Evolutionary conservation across 148 eudicot genomes (phyloP).

Genomic region (Chenopodium album): DNA sequence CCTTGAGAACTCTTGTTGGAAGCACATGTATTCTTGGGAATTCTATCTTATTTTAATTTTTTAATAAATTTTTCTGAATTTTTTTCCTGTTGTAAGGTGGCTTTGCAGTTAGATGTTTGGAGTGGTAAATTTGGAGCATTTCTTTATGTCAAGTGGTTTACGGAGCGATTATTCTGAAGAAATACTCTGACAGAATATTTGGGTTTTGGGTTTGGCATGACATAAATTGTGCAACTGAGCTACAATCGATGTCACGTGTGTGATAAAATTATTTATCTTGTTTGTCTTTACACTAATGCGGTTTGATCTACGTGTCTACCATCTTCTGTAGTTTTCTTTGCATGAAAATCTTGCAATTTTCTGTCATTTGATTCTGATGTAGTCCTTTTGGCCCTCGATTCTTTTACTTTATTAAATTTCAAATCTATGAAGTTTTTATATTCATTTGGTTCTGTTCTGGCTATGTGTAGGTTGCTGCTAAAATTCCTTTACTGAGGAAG

Average conservation of each 20-base stretch:
- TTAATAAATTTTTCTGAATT: too few species aligned
- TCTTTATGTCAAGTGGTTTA: not conserved
- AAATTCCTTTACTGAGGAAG: slow-evolving; percentile 44
- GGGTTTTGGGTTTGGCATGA: not conserved
- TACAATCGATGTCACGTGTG: not conserved
- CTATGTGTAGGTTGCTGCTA: slow-evolving; percentile 40
- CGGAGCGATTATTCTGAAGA: not conserved
- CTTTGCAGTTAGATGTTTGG: not conserved
- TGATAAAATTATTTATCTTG: not conserved
- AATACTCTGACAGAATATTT: not conserved
- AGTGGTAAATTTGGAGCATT: not conserved
- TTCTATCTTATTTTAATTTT: not conserved
- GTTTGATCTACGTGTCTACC: too few species aligned
- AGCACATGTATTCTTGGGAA: not conserved
- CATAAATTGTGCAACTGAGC: not conserved
- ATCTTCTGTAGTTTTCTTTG: not conserved
- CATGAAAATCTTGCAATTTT: not conserved
- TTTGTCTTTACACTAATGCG: not conserved
- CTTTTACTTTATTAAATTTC: not conserved
- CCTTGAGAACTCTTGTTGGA: not conserved
- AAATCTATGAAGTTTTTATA: not conserved
- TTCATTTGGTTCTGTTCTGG: not conserved
- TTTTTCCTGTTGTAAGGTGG: not conserved
- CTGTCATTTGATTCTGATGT: not conserved
- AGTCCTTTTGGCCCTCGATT: not conserved